Base-by-base conservation (phyloP, 2,329 filamentous ascomycete genomes). In the Beauveria australis region DNA sequence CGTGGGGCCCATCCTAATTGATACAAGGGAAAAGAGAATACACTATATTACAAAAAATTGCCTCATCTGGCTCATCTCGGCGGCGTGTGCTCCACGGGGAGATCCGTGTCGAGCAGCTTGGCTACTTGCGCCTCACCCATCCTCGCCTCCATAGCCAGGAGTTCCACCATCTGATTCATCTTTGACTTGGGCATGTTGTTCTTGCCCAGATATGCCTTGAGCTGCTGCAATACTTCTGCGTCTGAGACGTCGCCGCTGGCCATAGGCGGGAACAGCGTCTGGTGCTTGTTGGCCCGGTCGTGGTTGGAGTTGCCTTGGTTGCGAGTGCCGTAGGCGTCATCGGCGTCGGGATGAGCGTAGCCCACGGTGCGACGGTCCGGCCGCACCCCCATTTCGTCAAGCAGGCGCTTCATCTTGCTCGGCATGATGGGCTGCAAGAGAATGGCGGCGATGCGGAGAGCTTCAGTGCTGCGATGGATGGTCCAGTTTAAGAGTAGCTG, bases 351-450 rank as follows among this genome's bases (percentile, higher is more conserved):
- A 28, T 66, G 70, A 5, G 91, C 88, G 70, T 85, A 81, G 19
- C 81, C 76, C 62, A 91, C 82, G 0, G 77, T 81, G 61, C 93
- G 81, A 57, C 81, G 82, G 10, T 82, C 78, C 9, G 77, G 71
- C 3, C 78, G 75, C 5, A 99, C 92, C 1, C 89, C 88, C 9
- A 99, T 77, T 68, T 88, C 82, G 70, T 96, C 88, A 0, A 99
- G 81, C 37, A 97, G 74, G 65, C 84, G 76, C 12, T 75, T 74
- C 52, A 91, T 83, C 73, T 95, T 96, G 46, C 77, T 79, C 0
- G 94, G 94, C 82, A 99, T 96, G 69, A 92, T 90, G 1, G 94
- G 92, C 72, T 96, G 92, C 49, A 99, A 77, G 52, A 97, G 78
- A 66, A 99, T 96, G 16, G 87, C 91, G 0, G 81, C 78, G 26